Evolutionary conservation across 768 basidiomycete genomes (phyloP), one percentile per base, ranked within the genome.

Genomic region (Cystoderma amianthinum): DNA sequence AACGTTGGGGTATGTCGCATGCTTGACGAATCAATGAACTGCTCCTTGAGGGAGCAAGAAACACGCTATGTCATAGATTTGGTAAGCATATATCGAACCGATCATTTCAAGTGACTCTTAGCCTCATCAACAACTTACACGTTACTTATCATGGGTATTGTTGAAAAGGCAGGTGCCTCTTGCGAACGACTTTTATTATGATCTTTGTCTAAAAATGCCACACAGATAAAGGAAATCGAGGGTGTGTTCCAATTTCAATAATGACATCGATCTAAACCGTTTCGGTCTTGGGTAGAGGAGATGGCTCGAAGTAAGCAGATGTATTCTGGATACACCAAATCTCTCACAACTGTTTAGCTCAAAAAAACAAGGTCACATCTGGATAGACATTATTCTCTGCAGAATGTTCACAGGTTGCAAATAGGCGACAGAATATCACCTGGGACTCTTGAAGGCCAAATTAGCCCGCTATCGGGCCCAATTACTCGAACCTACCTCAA

Each of bases 111-210:
- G n/a, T n/a, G n/a, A n/a, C n/a, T n/a, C n/a, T n/a, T n/a, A n/a
- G n/a, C n/a, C n/a, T n/a, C n/a, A n/a, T n/a, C n/a, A n/a, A n/a
- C n/a, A n/a, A n/a, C n/a, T n/a, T n/a, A n/a, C n/a, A n/a, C n/a
- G n/a, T n/a, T n/a, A n/a, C n/a, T n/a, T n/a, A n/a, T n/a, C n/a
- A 96, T 97, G 94, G 94, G 93, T 54, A 79, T 96, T 55, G 73
- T 92, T 53, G 94, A 97, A 66, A 97, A 97, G 81, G 90, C 59
- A n/a, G 15, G n/a, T 15, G 15, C 28, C 28, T 15, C 28, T 9
- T 30, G 9, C 28, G 25, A 19, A 34, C 30, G 32, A 21, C 32
- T n/a, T 28, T 35, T 20, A 19, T 35, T n/a, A n/a, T n/a, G 42
- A 41, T 5, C 42, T 51, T 10, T 47, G 24, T 20, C 20, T 20